Evolutionary conservation across 2,329 filamentous ascomycete species (phyloP).

Genomic region (Pseudopithomyces maydicus): DNA sequence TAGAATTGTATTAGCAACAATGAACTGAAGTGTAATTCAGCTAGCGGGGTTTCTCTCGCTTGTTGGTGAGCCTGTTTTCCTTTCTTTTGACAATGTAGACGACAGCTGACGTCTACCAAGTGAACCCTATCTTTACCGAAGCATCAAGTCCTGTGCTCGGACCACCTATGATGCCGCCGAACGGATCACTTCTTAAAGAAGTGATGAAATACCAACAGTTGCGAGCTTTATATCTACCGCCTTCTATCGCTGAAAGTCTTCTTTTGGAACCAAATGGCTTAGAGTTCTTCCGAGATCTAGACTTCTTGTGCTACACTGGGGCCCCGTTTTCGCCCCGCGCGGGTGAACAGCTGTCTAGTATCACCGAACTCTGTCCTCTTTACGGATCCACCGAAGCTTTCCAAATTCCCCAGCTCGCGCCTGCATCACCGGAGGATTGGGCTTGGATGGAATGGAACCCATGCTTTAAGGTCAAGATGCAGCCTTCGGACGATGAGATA

Average conservation of each 20-base stretch:
- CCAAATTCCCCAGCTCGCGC: conserved; percentile 15
- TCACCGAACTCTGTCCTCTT: conserved; percentile 17
- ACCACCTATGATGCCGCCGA: conserved; percentile 16
- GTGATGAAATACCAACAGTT: conserved; percentile 15
- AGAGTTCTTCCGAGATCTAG: conserved; percentile 18
- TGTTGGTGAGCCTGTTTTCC: neutral
- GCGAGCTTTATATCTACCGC: conserved; percentile 19
- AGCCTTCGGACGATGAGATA: conserved; percentile 9
- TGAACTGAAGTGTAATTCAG: neutral
- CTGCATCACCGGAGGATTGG: conserved; percentile 15
- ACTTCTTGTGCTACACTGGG: conserved; percentile 19
- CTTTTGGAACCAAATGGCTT: conserved; percentile 15
- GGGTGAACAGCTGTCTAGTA: conserved; percentile 12
- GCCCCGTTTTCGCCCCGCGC: conserved; percentile 15
- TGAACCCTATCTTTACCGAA: conserved; percentile 21
- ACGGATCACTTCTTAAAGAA: conserved; percentile 15
- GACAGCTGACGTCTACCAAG: neutral
- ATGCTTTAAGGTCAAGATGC: conserved; percentile 17
- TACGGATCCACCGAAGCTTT: conserved; percentile 23
- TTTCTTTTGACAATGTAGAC: neutral
- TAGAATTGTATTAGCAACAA: neutral
- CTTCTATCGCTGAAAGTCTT: conserved; percentile 16
- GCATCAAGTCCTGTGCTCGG: conserved; percentile 17
- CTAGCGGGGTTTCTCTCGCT: conserved; percentile 10
- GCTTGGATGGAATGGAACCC: conserved; percentile 21